phyloP scores from a whole-genome alignment of 1,284 basidiomycete species.

The Moesziomyces sp. region DNA sequence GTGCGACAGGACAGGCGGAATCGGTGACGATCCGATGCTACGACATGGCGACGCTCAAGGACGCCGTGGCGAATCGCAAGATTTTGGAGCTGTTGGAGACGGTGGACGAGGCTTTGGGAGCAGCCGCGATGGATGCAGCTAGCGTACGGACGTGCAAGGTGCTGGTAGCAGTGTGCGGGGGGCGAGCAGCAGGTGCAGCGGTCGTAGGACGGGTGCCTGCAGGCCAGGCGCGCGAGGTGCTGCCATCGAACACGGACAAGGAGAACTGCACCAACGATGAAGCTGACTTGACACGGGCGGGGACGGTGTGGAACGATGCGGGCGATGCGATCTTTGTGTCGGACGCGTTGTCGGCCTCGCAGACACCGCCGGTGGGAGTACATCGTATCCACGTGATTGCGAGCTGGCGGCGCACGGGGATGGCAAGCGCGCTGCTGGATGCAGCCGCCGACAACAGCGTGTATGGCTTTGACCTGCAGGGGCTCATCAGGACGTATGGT shows the following conservation, averaged over 20 bases:
- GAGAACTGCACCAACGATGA: constrained; percentile 18
- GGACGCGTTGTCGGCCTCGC: constrained; percentile 28
- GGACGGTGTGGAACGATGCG: constrained; percentile 41
- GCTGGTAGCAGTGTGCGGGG: constrained; percentile 39
- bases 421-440: constrained; percentile 51
- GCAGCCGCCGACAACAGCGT: constrained; percentile 52
- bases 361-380: constrained; percentile 52
- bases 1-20: constrained; percentile 7
- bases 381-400: constrained; percentile 59
- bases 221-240: constrained; percentile 47
- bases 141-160: constrained; percentile 37
- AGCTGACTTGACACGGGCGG: constrained; percentile 4
- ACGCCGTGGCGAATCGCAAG: constrained; percentile 25
- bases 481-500: constrained; percentile 33
- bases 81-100: constrained; percentile 40
- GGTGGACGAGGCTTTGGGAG: constrained; percentile 58
- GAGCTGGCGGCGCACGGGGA: constrained; percentile 42
- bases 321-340: constrained; percentile 52
- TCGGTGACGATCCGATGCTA: constrained; percentile 37
- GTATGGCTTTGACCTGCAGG: constrained; percentile 45
- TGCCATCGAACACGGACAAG: constrained; percentile 26
- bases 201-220: constrained; percentile 35
- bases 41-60: constrained; percentile 42
- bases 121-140: constrained; percentile 32
- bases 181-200: constrained; percentile 51